Evolutionary conservation across 1,139 yeast genomes (phyloP).

Genomic region (Candida sp.): DNA sequence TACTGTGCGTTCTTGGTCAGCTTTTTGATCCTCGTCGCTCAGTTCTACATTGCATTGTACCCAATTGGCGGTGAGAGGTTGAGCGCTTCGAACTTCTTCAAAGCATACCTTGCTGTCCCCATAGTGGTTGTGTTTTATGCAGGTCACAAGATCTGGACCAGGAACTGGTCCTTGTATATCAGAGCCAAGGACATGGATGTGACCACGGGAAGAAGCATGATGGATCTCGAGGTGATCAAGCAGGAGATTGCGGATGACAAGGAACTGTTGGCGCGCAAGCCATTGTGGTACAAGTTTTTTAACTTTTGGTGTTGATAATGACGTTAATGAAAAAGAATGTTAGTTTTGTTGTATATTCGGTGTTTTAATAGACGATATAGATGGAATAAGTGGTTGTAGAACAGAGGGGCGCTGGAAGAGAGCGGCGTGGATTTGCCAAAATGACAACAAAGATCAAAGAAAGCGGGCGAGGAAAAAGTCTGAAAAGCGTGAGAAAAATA

Average conservation of each 20-base stretch:
- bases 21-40: conserved; percentile 34
- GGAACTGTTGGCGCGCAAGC: conserved; percentile 14
- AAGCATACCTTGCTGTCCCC: conserved; percentile 34
- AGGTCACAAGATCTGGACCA: conserved; percentile 29
- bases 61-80: conserved; percentile 28
- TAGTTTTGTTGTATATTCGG: background rate
- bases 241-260: conserved; percentile 24
- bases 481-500: background rate
- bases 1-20: conserved; percentile 32
- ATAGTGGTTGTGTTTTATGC: conserved; percentile 28
- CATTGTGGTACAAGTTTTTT: conserved; percentile 20
- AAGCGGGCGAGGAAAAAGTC: background rate
- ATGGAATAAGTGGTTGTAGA: background rate
- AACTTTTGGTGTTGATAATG: conserved; percentile 24
- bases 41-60: conserved; percentile 33
- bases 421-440: background rate
- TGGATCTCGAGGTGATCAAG: conserved; percentile 26
- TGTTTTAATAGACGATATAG: background rate
- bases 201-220: conserved; percentile 33
- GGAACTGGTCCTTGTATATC: conserved; percentile 28
- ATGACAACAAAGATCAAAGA: background rate
- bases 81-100: conserved; percentile 30
- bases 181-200: conserved; percentile 32
- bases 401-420: background rate
- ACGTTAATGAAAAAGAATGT: background rate